Evolutionary conservation across 2,329 filamentous ascomycete species (phyloP).

Genomic region (Tolypocladium nubicola): DNA sequence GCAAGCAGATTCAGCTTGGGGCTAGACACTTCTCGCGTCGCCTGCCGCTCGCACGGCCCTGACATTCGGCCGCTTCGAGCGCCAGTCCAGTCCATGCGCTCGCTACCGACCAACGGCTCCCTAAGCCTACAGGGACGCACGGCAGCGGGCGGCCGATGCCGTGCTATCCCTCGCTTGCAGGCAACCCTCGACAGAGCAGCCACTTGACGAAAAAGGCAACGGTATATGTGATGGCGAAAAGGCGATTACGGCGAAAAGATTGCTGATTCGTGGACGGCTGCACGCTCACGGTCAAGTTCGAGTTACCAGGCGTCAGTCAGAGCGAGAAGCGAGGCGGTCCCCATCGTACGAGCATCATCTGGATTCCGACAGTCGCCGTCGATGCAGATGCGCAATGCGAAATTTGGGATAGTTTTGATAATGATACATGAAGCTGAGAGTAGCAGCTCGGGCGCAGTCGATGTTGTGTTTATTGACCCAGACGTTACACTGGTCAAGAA

Average conservation of each 20-base stretch:
- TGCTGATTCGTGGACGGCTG: conserved; percentile 16
- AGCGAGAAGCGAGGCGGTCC: conserved; percentile 8
- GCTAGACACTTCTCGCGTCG: neutral
- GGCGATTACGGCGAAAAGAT: conserved; percentile 19
- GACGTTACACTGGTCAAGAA: conserved; percentile 20
- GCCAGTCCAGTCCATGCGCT: neutral
- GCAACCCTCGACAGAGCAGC: neutral
- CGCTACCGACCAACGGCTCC: neutral
- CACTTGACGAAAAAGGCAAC: neutral
- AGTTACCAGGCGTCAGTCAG: conserved; percentile 18
- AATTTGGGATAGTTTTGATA: conserved; percentile 12
- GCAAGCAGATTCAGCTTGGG: neutral
- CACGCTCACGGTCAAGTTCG: conserved; percentile 22
- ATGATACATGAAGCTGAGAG: conserved; percentile 19
- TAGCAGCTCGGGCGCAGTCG: conserved; percentile 18
- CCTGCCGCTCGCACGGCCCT: neutral
- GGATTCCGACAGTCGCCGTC: conserved; percentile 15
- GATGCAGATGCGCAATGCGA: conserved; percentile 15
- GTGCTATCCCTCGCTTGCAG: neutral
- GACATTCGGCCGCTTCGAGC: neutral
- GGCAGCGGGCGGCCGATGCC: neutral
- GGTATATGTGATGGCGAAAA: conserved; percentile 10
- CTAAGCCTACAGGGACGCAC: neutral
- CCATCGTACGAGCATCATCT: conserved; percentile 6
- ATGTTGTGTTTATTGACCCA: conserved; percentile 20